Base-by-base conservation (phyloP, 75 land plant species). In the Ceratopteris richardii region DNA sequence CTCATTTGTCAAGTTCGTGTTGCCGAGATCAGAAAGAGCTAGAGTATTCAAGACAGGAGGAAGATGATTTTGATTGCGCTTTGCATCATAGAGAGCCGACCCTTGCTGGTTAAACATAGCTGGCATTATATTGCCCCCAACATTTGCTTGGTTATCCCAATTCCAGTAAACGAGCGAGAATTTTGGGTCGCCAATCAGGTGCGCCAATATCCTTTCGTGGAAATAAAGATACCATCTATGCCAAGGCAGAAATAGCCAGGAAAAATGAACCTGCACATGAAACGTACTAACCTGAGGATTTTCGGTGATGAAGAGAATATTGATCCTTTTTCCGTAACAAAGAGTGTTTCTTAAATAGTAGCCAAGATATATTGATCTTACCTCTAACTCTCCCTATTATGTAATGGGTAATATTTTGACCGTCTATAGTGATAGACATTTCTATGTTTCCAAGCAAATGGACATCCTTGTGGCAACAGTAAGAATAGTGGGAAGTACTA, bases 241-340 rank as follows among this genome's bases (percentile, higher is more conserved):
- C 62, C 63, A 86, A 0, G 90, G 80, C 25, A 86, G 66, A 69
- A 86, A 86, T 16, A 82, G 68, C 90, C 90, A 86, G 1, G 78
- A 77, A 29, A 56, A 57, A 60, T 86, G 90, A 33, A 82, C 63
- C 56, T 82, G 81, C 21, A 79, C 24, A 33, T n/a, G n/a, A n/a
- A n/a, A n/a, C n/a, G n/a, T n/a, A n/a, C n/a, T n/a, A n/a, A n/a
- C n/a, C n/a, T n/a, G n/a, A n/a, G n/a, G n/a, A n/a, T n/a, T n/a
- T n/a, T n/a, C n/a, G n/a, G n/a, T n/a, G n/a, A n/a, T n/a, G n/a
- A n/a, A n/a, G n/a, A n/a, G n/a, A n/a, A n/a, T n/a, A n/a, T n/a
- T n/a, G n/a, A n/a, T n/a, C n/a, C n/a, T n/a, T n/a, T n/a, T n/a
- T n/a, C n/a, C n/a, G n/a, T n/a, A n/a, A n/a, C n/a, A n/a, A n/a